Evolutionary conservation across 2,329 filamentous ascomycete genomes (phyloP).

Genomic region (Aspergillus luchuensis): DNA sequence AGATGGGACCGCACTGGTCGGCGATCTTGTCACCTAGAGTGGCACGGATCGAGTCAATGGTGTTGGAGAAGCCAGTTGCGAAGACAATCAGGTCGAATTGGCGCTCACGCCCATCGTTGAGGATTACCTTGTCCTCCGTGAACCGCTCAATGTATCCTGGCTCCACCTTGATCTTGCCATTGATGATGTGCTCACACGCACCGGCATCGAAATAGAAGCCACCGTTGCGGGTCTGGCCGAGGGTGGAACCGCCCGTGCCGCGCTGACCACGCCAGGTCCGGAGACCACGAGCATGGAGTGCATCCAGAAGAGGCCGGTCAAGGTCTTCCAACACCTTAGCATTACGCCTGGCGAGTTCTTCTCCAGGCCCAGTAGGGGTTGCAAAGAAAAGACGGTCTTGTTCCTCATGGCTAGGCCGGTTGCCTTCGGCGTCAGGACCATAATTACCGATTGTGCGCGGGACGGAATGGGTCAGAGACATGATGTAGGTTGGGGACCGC

Average conservation of each 20-base stretch:
- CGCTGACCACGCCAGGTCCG: slow-evolving; percentile 40
- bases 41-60: slow-evolving; percentile 26
- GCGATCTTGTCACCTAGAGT: slow-evolving; percentile 30
- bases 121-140: slow-evolving; percentile 32
- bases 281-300: slow-evolving; percentile 29
- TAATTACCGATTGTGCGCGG: slow-evolving; percentile 31
- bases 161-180: slow-evolving; percentile 34
- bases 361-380: slow-evolving; percentile 5
- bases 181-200: slow-evolving; percentile 31
- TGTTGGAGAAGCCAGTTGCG: slow-evolving; percentile 32
- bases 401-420: slow-evolving; percentile 1
- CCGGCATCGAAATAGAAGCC: slow-evolving; percentile 37
- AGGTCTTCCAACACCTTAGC: slow-evolving; percentile 26
- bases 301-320: slow-evolving; percentile 27
- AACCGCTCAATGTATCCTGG: slow-evolving; percentile 12
- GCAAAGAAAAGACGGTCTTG: slow-evolving; percentile 11
- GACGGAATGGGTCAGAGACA: slow-evolving; percentile 30
- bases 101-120: slow-evolving; percentile 35
- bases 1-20: slow-evolving; percentile 25
- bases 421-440: slow-evolving; percentile 9
- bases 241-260: slow-evolving; percentile 33
- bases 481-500: slow-evolving; percentile 37
- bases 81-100: slow-evolving; percentile 36
- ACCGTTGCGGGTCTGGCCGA: slow-evolving; percentile 35
- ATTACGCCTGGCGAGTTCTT: slow-evolving; percentile 24